Base-by-base conservation (phyloP, 2,329 filamentous ascomycete genomes). In the Diplodia mutila region DNA sequence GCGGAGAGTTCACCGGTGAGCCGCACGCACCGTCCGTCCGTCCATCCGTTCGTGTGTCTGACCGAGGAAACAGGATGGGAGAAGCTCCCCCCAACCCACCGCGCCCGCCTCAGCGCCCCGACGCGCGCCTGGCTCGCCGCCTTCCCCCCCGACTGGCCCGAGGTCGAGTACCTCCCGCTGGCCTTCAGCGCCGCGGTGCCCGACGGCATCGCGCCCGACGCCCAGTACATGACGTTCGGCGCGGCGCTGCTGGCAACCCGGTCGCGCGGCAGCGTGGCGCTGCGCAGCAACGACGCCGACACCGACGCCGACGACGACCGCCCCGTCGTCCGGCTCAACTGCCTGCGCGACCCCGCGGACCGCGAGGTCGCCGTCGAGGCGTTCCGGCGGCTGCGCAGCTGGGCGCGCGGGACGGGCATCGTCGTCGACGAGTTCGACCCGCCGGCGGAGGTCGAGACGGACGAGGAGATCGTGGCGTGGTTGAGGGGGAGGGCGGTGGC, bases 401-500 rank as follows among this genome's bases (percentile, higher is more conserved):
- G 72, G 68, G 52, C 72, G 21, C 73, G 73, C 2, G 67, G 68
- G 3, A 76, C 78, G 64, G 69, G 71, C n/a, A 65, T 70, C 74
- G 78, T 85, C 18, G 87, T 87, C 0, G 78, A 79, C 1, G 87
- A 90, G 87, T 1, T 86, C 82, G 74, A 82, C 84, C 66, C 63
- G 89, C 14, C 86, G 86, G 72, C 77, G 0, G 78, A 77, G 68
- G 77, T 76, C 3, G 11, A 16, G 42, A 49, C 8, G 42, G 59
- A 51, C n/a, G 86, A 89, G 69, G 85, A 89, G 74, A 76, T 74
- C 57, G 81, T 83, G 72, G 85, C 78, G 65, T 83, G 78, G 71
- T 81, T 89, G 46, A 89, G 87, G 87, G 78, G 84, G 49, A 51
- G 21, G 21, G 18, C 52, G 14, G 29, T 11, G 14, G 52, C 59